Base-by-base conservation (phyloP, 1,284 basidiomycete species). In the Neonothopanus nambi region DNA sequence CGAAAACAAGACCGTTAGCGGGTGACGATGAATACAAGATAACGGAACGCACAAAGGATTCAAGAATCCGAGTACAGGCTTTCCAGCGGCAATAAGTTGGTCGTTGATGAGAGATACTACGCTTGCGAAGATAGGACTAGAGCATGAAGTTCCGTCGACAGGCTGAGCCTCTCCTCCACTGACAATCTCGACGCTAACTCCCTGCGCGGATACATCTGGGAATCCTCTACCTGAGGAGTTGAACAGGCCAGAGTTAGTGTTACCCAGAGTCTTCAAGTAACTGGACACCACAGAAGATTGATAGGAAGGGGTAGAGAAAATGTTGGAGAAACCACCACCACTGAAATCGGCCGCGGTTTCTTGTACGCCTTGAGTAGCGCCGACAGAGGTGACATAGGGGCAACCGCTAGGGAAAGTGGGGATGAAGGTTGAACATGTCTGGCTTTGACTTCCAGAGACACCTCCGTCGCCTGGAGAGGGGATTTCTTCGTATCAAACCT, bases 181-280 rank as follows among this genome's bases (percentile, higher is more conserved):
- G 44, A 87, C 75, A 30, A 87, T 78, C 58, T 83, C 82, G 77
- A 85, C 86, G 23, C 72, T 71, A 39, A 71, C 57, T 21, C 79
- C 82, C 63, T 87, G 85, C 2, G 86, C 87, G 18, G 87, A 70
- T 20, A 91, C 71, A 61, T 89, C 87, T n/a, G 87, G 87, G 64
- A 85, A 88, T 0, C 78, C 86, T 37, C 85, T 74, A 13, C 85
- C 84, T 8, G 67, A 69, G 21, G 70, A 17, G 35, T 53, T 56
- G 42, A 52, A 56, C 1, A 56, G 23, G 17, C 55, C 55, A 18
- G 33, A 17, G 20, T 52, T 52, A 7, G 47, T 39, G 3, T 35
- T 40, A n/a, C 55, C 51, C 15, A 56, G 18, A 5, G 17, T 35
- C 26, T 37, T 35, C 13, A 57, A 26, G 30, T 53, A 57, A 6